These are phyloP conservation scores for Umbelopsis sp. DNA, from an alignment of 371 early-diverging fungal species.

Conservation along the genomic window DNA sequence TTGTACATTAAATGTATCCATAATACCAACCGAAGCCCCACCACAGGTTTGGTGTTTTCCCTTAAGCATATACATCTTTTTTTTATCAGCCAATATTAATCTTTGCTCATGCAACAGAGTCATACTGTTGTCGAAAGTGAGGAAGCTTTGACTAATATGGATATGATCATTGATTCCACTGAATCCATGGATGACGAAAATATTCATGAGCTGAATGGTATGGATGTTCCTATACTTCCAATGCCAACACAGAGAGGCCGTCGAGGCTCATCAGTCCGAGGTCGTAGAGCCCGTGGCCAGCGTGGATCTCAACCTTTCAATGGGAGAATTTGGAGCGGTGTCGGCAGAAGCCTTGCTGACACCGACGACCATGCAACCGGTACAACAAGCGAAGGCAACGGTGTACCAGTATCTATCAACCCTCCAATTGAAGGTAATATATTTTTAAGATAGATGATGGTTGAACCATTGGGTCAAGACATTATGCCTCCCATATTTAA, in stretches of 20 bases:
- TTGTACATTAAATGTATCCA: slow-evolving; percentile 33
- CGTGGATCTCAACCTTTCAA: background rate
- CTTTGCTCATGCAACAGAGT: too few relatives aligned
- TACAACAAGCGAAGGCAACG: background rate
- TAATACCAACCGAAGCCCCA: background rate
- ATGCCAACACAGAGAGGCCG: background rate
- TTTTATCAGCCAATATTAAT: background rate
- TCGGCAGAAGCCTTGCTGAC: background rate
- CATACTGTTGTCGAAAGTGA: too few relatives aligned
- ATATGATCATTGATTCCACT: slow-evolving; percentile 15
- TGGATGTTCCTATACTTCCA: too few relatives aligned
- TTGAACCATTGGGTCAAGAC: slow-evolving; percentile 20
- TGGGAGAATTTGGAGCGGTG: background rate
- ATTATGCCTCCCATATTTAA: slow-evolving; percentile 21
- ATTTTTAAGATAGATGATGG: slow-evolving; percentile 1
- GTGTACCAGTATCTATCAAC: too few relatives aligned
- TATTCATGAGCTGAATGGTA: too few relatives aligned
- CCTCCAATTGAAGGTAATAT: background rate
- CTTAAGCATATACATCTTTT: background rate
- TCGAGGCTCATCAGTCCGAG: background rate
- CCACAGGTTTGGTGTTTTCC: background rate
- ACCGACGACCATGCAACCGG: background rate
- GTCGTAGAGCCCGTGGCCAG: background rate
- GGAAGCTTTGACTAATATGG: background rate
- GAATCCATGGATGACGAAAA: background rate